Base-by-base conservation (phyloP, 139 green algal species). In the Pseudopediastrum boryanum region DNA sequence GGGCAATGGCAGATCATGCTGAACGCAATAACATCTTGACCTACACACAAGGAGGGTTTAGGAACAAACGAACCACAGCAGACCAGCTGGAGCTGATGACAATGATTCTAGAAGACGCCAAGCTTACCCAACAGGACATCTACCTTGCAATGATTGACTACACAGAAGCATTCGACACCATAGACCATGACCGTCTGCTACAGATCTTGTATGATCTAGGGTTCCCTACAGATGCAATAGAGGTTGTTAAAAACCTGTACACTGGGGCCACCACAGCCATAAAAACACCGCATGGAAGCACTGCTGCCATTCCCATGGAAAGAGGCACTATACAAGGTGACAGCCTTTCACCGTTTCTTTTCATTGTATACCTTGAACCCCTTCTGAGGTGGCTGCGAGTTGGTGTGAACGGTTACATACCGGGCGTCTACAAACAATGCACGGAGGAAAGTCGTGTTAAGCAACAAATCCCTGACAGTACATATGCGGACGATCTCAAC, bases 261-360 rank as follows among this genome's bases (percentile, higher is more conserved):
- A 75, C 42, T 0, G 56, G 56, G 2, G 80, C 86, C 5, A 72
- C 33, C 9, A 88, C 83, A 1, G 43, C 0, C 16, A 33, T 86
- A 0, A 48, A 50, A 13, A 78, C 69, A 1, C 59, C 71, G 23
- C 56, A 71, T 19, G 73, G 68, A 0, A 3, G 23, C 2, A 84
- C 79, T 8, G 29, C 35, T 0, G 7, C 38, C 25, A 83, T 90
- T 3, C 4, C 1, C 0, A 69, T 90, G 12, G 58, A 85, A 0
- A 71, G 85, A 36, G 85, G 85, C 1, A 85, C 72, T 0, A 67
- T 86, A 9, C 85, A 89, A 27, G 85, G 85, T 0, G 85, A 89
- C 75, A 83, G 61, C 35, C 78, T 89, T 0, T 84, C 62, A 2
- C 81, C 78, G 0, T 77, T 82, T 41, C 39, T 84, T 13, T 83